These are phyloP conservation scores for Postia placenta DNA, from an alignment of 768 basidiomycete genomes.

Conservation along the genomic window DNA sequence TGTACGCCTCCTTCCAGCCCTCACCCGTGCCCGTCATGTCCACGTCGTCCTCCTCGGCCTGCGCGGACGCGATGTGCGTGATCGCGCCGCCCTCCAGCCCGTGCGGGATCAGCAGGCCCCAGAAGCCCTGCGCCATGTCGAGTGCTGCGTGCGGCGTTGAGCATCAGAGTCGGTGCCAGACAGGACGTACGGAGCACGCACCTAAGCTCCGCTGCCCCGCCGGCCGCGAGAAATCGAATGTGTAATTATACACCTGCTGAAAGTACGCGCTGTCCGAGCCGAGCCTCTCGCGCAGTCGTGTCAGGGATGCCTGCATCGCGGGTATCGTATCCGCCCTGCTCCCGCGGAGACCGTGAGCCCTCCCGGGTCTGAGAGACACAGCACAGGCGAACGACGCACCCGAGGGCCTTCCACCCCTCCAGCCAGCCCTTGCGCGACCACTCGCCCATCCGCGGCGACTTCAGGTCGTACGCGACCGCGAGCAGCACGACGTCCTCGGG, in stretches of 20 bases:
- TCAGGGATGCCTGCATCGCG: slow-evolving; percentile 52
- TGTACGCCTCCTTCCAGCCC: slow-evolving; percentile 61
- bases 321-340: slow-evolving; percentile 59
- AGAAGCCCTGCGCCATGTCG: slow-evolving; percentile 72
- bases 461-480: slow-evolving; percentile 75
- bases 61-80: slow-evolving; percentile 27
- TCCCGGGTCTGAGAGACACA: no score
- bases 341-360: neutral
- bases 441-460: slow-evolving; percentile 64
- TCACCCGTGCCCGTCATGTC: slow-evolving; percentile 38
- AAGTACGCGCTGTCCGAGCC: slow-evolving; percentile 66
- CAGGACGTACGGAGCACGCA: slow-evolving; percentile 25
- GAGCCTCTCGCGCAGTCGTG: slow-evolving; percentile 51
- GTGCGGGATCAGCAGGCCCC: slow-evolving; percentile 70
- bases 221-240: slow-evolving; percentile 72
- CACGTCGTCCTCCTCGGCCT: slow-evolving; percentile 39
- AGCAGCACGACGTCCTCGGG: slow-evolving; percentile 82
- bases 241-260: slow-evolving; percentile 68
- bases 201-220: slow-evolving; percentile 80
- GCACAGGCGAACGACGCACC: no score
- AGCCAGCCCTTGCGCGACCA: slow-evolving; percentile 72
- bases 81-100: slow-evolving; percentile 66
- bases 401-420: slow-evolving; percentile 72
- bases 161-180: neutral
- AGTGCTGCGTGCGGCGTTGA: slow-evolving; percentile 34